Evolutionary conservation across 2,329 filamentous ascomycete genomes (phyloP).

Genomic region (Fusarium sp.): DNA sequence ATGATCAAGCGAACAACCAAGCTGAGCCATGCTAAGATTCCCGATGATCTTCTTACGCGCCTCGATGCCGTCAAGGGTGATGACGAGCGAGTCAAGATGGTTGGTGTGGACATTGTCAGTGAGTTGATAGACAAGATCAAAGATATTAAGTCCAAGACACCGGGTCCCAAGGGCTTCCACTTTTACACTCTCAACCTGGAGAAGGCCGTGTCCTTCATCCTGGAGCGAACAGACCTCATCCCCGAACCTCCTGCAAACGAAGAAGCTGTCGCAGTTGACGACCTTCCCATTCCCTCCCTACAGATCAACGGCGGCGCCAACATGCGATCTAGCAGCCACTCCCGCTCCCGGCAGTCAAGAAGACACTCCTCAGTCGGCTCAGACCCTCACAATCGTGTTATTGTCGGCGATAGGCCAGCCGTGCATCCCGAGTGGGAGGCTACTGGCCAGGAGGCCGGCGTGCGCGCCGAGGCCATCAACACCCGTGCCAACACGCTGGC

Average conservation of each 20-base stretch:
- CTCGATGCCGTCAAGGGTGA: constrained; percentile 82
- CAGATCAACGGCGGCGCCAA: constrained; percentile 66
- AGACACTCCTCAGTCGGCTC: constrained; percentile 86
- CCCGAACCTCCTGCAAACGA: constrained; percentile 71
- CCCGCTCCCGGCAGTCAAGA: constrained; percentile 61
- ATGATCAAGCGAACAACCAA: constrained; percentile 96
- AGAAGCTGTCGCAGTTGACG: constrained; percentile 66
- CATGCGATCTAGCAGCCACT: constrained; percentile 53
- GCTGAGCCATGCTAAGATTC: constrained; percentile 89
- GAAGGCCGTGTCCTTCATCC: constrained; percentile 93
- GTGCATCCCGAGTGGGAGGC: constrained; percentile 78
- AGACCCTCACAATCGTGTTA: constrained; percentile 88
- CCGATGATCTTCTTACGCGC: constrained; percentile 77
- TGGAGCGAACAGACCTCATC: constrained; percentile 89
- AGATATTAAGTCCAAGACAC: constrained; percentile 69
- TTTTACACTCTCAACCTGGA: constrained; percentile 98
- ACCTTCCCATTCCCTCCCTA: constrained; percentile 48
- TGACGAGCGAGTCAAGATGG: constrained; percentile 84
- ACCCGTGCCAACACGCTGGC: constrained; percentile 87
- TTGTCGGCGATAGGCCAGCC: constrained; percentile 76
- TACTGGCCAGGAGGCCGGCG: constrained; percentile 81
- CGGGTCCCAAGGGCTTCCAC: constrained; percentile 85
- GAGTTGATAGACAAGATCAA: constrained; percentile 88
- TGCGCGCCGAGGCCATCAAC: constrained; percentile 82
- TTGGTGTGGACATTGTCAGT: constrained; percentile 85